Percentiles rank a stretch among this genome's conserved stretches.
phyloP scores from a whole-genome alignment of 1,284 basidiomycete species.

The Heterobasidion annosum region DNA sequence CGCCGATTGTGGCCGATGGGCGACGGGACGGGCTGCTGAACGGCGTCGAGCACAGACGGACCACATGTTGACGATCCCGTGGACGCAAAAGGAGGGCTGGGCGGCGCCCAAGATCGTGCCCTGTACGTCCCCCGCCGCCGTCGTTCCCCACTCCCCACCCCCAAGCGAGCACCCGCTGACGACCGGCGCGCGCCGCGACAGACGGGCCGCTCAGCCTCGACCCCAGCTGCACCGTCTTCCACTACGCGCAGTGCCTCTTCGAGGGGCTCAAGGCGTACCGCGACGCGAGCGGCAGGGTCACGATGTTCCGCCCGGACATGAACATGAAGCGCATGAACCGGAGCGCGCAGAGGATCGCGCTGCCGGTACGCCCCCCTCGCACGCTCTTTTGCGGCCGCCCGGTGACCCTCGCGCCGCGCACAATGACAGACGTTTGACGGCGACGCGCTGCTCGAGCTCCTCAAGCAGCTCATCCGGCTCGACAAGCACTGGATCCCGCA shows the following conservation, averaged over 20 bases:
- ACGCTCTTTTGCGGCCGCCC: neutral
- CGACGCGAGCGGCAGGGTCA: constrained; percentile 68
- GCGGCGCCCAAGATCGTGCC: constrained; percentile 77
- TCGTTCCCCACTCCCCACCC: neutral
- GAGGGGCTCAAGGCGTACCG: constrained; percentile 98
- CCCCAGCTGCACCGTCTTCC: constrained; percentile 84
- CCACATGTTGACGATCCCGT: constrained; percentile 88
- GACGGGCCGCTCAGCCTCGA: constrained; percentile 72
- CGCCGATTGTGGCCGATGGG: neutral
- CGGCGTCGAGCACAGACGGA: constrained; percentile 50
- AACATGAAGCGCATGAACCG: constrained; percentile 94
- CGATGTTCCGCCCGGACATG: constrained; percentile 95
- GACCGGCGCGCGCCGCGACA: neutral
- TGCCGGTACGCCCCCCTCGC: constrained; percentile 48
- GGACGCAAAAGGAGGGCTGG: constrained; percentile 75
- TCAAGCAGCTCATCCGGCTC: constrained; percentile 82
- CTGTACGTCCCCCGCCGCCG: constrained; percentile 34
- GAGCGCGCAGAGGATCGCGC: constrained; percentile 64
- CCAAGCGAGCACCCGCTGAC: neutral
- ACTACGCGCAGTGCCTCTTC: constrained; percentile 89
- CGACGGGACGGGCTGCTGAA: neutral
- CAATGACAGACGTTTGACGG: constrained; percentile 68
- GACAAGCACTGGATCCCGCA: constrained; percentile 94
- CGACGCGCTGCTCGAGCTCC: constrained; percentile 71
- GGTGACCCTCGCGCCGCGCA: neutral